Conservation (phyloP, 2,329 filamentous ascomycete genomes). For the Cordyceps cicadae region DNA sequence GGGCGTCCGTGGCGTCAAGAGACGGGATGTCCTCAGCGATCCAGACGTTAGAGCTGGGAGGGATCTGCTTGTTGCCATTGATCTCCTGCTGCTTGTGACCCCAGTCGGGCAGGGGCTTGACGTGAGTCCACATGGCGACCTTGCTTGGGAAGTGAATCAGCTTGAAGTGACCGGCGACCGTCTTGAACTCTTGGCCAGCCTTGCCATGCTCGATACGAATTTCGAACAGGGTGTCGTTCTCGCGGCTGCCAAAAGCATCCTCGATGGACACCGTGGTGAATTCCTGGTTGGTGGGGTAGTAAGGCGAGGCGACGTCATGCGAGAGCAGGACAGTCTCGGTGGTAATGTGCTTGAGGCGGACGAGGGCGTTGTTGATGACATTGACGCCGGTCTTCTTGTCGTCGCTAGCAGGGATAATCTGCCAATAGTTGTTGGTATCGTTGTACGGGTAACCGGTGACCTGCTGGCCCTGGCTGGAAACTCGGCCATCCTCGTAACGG, state of each 20-base stretch:
- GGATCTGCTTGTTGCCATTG: slow-evolving; percentile 96
- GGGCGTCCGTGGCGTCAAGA: slow-evolving; percentile 60
- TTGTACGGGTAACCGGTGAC: slow-evolving; percentile 97
- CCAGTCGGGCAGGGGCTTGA: slow-evolving; percentile 93
- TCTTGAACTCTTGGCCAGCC: slow-evolving; percentile 74
- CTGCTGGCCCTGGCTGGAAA: slow-evolving; percentile 96
- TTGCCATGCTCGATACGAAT: slow-evolving; percentile 85
- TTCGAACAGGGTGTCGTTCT: slow-evolving; percentile 89
- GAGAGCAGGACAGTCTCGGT: slow-evolving; percentile 83
- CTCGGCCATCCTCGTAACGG: slow-evolving; percentile 92
- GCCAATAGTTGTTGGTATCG: slow-evolving; percentile 98
- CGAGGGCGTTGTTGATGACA: slow-evolving; percentile 75
- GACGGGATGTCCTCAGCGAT: slow-evolving; percentile 86
- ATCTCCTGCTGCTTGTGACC: slow-evolving; percentile 96
- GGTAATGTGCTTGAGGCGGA: slow-evolving; percentile 77
- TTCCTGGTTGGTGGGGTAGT: slow-evolving; percentile 95
- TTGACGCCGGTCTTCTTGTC: slow-evolving; percentile 49
- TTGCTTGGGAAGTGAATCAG: slow-evolving; percentile 89
- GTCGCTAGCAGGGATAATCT: slow-evolving; percentile 67
- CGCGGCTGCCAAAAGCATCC: slow-evolving; percentile 63
- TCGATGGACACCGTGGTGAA: slow-evolving; percentile 76
- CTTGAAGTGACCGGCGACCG: slow-evolving; percentile 88
- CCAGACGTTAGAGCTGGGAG: slow-evolving; percentile 89
- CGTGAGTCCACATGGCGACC: slow-evolving; percentile 98
- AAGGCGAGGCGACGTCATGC: slow-evolving; percentile 95